A percentile compares a stretch with the other conserved stretches of the same genome.
Evolutionary conservation across 2,329 filamentous ascomycete genomes (phyloP).

Genomic region (Aspergillus tanneri): DNA sequence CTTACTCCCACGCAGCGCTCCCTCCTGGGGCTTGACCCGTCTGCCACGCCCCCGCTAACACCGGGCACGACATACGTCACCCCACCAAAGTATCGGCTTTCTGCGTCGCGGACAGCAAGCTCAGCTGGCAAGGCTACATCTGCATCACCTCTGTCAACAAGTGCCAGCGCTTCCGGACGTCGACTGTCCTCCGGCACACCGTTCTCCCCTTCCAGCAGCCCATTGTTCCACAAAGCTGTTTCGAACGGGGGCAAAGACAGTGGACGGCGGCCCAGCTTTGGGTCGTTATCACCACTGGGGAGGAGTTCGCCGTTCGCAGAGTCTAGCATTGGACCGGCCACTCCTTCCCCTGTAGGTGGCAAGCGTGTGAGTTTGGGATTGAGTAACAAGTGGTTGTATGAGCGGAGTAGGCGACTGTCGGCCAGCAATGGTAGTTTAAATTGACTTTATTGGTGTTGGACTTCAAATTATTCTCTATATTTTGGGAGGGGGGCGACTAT

Average conservation of each 20-base stretch:
- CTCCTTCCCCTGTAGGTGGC: slow-evolving; percentile 64
- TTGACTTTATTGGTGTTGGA: slow-evolving; percentile 10
- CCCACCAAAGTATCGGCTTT: slow-evolving; percentile 81
- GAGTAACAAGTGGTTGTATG: slow-evolving; percentile 94
- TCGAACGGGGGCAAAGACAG: slow-evolving; percentile 41
- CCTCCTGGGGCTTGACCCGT: slow-evolving; percentile 76
- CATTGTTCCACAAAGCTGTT: slow-evolving; percentile 68
- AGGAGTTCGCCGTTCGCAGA: slow-evolving; percentile 37
- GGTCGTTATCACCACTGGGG: slow-evolving; percentile 48
- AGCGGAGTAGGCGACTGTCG: slow-evolving; percentile 60
- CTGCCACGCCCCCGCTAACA: slow-evolving; percentile 60
- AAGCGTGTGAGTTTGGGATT: slow-evolving; percentile 73
- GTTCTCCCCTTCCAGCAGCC: slow-evolving; percentile 55
- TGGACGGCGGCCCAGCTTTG: slow-evolving; percentile 53
- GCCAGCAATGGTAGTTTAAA: slow-evolving; percentile 38
- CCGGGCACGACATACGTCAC: slow-evolving; percentile 75
- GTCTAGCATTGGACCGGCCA: slow-evolving; percentile 56
- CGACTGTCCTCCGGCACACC: slow-evolving; percentile 48
- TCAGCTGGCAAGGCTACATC: slow-evolving; percentile 40
- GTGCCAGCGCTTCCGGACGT: slow-evolving; percentile 35
- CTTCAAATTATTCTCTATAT: slow-evolving; percentile 10
- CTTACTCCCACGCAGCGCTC: slow-evolving; percentile 85
- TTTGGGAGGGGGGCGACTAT: slow-evolving; percentile 12
- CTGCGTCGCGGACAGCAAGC: slow-evolving; percentile 54
- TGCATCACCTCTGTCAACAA: slow-evolving; percentile 40